Evolutionary conservation across 192 early-diverging fungal species (phyloP).

Genomic region (Podila minutissima): DNA sequence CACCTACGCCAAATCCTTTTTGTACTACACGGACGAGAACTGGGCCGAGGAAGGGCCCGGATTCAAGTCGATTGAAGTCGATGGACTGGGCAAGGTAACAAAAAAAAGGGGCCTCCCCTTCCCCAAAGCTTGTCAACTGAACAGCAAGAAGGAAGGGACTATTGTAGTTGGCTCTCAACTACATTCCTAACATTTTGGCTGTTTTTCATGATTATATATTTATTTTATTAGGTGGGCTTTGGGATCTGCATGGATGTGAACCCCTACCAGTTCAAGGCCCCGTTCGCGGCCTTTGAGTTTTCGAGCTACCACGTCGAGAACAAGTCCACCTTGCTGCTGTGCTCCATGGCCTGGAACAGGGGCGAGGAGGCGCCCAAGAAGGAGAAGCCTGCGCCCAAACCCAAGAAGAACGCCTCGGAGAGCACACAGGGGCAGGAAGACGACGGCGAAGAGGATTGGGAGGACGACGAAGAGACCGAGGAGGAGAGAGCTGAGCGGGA

Average conservation of each 20-base stretch:
- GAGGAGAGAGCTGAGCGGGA: conserved; percentile 4
- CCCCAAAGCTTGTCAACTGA: neutral
- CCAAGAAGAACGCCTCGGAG: neutral
- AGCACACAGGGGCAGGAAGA: neutral
- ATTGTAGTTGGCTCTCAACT: no score
- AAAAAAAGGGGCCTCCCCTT: neutral
- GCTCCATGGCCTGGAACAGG: conserved; percentile 78
- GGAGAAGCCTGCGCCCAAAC: conserved; percentile 1
- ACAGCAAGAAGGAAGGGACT: neutral
- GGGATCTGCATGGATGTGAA: conserved; percentile 92
- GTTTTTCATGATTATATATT: neutral
- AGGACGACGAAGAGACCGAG: conserved; percentile 27
- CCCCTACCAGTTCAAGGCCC: conserved; percentile 73
- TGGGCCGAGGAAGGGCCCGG: conserved; percentile 80
- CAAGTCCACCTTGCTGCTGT: conserved; percentile 60
- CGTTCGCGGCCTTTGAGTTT: conserved; percentile 77
- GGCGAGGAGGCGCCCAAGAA: conserved; percentile 29
- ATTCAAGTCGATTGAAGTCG: conserved; percentile 63
- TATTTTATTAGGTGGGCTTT: conserved; percentile 64
- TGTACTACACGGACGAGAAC: conserved; percentile 75
- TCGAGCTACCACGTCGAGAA: conserved; percentile 66
- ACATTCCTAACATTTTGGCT: neutral
- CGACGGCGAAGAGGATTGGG: conserved; percentile 9
- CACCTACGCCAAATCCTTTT: conserved; percentile 76
- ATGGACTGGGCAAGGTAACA: conserved; percentile 66